Evolutionary conservation across 768 basidiomycete species (phyloP).

Genomic region (Boletus edulis): DNA sequence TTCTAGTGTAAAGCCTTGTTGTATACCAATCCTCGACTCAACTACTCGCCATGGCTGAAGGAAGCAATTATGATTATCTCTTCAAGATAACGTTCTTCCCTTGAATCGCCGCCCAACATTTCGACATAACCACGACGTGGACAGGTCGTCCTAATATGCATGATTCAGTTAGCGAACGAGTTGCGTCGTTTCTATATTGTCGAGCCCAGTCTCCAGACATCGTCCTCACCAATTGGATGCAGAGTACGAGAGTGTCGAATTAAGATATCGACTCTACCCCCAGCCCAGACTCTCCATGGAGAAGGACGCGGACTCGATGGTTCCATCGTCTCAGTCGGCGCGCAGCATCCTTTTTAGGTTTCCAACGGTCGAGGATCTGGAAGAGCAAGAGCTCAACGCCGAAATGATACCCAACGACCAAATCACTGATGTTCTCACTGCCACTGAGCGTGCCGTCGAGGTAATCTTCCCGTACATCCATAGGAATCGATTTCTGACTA

Average conservation of each 20-base stretch:
- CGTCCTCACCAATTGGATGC: too few relatives aligned
- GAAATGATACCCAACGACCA: conserved; percentile 54
- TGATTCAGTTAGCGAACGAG: too few relatives aligned
- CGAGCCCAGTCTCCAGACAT: too few relatives aligned
- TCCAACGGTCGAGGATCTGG: conserved; percentile 39
- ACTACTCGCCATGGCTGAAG: conserved; percentile 69
- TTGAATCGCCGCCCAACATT: background rate
- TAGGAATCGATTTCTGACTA: background rate
- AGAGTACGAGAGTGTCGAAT: too few relatives aligned
- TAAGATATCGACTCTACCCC: too few relatives aligned
- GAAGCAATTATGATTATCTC: conserved; percentile 96
- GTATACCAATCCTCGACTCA: background rate
- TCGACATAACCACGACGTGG: background rate
- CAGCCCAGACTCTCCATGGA: too few relatives aligned
- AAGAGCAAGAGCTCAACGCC: conserved; percentile 59
- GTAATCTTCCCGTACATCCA: conserved; percentile 37
- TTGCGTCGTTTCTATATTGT: too few relatives aligned
- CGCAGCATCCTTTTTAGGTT: conserved; percentile 46
- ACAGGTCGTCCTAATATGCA: conserved; percentile 86
- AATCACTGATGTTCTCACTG: conserved; percentile 41
- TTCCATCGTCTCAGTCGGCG: too few relatives aligned
- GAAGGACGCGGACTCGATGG: too few relatives aligned
- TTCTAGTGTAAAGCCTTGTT: background rate
- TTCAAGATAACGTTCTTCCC: conserved; percentile 76
- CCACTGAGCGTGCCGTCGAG: conserved; percentile 77